Conservation (phyloP, 2,329 filamentous ascomycete genomes). For the Exophiala dermatitidis region DNA sequence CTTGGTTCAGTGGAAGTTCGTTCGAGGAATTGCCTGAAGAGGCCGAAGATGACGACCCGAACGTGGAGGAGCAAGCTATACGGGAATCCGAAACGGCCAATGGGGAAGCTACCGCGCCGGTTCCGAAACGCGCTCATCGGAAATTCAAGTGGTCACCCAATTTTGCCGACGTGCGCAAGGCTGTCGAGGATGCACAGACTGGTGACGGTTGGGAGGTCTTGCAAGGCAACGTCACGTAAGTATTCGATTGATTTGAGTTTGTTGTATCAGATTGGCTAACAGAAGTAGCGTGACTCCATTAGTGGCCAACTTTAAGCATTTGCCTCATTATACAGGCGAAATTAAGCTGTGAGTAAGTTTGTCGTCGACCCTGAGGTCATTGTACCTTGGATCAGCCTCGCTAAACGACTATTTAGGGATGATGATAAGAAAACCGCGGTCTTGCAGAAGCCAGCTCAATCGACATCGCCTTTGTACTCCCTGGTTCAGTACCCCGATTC, state of each 20-base stretch:
- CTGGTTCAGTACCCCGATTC: conserved; percentile 76
- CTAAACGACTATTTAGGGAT: conserved; percentile 10
- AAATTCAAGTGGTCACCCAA: conserved; percentile 93
- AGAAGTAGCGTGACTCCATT: conserved; percentile 70
- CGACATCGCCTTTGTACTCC: conserved; percentile 51
- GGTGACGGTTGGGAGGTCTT: conserved; percentile 91
- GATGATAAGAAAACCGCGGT: conserved; percentile 2
- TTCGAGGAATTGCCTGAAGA: conserved; percentile 69
- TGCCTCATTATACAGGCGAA: conserved; percentile 59
- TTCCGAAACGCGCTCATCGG: conserved; percentile 58
- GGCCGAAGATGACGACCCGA: conserved; percentile 52
- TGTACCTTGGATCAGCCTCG: not conserved
- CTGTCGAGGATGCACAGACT: conserved; percentile 68
- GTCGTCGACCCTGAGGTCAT: not conserved
- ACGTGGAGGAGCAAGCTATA: conserved; percentile 66
- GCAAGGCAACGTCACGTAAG: conserved; percentile 67
- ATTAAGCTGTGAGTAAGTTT: conserved; percentile 69
- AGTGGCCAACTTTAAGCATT: conserved; percentile 87
- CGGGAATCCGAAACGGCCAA: conserved; percentile 54
- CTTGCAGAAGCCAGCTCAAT: not conserved
- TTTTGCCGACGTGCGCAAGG: conserved; percentile 79
- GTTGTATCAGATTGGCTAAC: conserved; percentile 12
- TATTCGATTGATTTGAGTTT: conserved; percentile 40
- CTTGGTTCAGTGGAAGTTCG: conserved; percentile 76
- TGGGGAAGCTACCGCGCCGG: conserved; percentile 19